Evolutionary conservation across 2,329 filamentous ascomycete genomes (phyloP).

Genomic region (Botryosphaeria agaves): DNA sequence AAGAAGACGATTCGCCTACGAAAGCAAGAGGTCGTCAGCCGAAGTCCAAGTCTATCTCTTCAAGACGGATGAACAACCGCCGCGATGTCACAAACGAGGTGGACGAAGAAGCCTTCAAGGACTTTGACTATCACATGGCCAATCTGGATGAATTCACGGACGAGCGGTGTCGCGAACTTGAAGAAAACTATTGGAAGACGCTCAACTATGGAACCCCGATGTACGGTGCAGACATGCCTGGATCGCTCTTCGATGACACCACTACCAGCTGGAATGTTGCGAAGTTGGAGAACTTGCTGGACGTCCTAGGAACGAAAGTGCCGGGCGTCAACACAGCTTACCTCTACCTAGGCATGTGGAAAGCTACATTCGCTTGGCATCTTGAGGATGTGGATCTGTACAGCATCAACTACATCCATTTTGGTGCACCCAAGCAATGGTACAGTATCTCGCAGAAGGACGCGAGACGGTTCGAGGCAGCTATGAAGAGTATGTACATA

Average conservation of each 20-base stretch:
- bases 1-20: conserved; percentile 8
- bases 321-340: conserved; percentile 97
- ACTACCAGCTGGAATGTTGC: conserved; percentile 86
- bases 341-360: conserved; percentile 98
- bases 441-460: conserved; percentile 97
- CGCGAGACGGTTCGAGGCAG: conserved; percentile 77
- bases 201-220: conserved; percentile 87
- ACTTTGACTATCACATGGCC: conserved; percentile 81
- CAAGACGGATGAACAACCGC: conserved; percentile 71
- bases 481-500: conserved; percentile 54
- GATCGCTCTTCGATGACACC: conserved; percentile 78
- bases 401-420: conserved; percentile 99
- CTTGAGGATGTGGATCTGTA: conserved; percentile 96
- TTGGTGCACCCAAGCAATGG: conserved; percentile 97
- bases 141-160: conserved; percentile 71
- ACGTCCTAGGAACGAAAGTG: conserved; percentile 87
- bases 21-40: conserved; percentile 9
- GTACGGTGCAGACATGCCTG: conserved; percentile 93
- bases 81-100: conserved; percentile 62
- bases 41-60: conserved; percentile 55
- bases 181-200: conserved; percentile 93
- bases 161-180: conserved; percentile 85
- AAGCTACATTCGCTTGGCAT: conserved; percentile 98
- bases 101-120: conserved; percentile 78
- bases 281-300: conserved; percentile 80